Evolutionary conservation across 2,329 filamentous ascomycete species (phyloP), one percentile per base, ranked within the genome.

Genomic region (Thelonectria rubi): DNA sequence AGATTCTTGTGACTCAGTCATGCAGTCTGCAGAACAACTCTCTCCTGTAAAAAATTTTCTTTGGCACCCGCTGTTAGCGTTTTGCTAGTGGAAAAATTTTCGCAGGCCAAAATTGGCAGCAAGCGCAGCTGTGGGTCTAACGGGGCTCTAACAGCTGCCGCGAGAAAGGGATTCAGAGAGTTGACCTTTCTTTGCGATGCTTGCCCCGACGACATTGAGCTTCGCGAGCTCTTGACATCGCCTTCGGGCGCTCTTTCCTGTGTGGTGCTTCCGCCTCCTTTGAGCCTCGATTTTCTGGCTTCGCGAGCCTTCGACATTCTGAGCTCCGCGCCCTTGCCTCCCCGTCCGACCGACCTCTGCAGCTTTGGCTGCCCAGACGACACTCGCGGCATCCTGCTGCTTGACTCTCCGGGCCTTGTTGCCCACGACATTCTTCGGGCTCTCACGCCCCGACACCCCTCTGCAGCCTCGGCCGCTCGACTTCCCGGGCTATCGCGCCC

Each of bases 291-390:
- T 39, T 48, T 51, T 47, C 30, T 49, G 49, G 56, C 56, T 59
- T 60, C 57, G 50, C 57, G 57, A 60, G 57, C 57, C 45, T 43
- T 40, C 49, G 40, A 60, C 53, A 46, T 53, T 53, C 24, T 30
- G 54, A 52, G 45, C 61, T 32, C 37, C 30, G 57, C 48, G 48
- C 57, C 62, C 50, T 61, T 54, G 45, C 53, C 50, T 48, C 42
- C 55, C 55, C 58, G 20, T 53, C 26, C 57, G 61, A 63, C 61
- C 56, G 56, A 60, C 56, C 43, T 63, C 61, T 57, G 53, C 53
- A 59, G 60, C 60, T 49, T 48, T 32, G 47, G 47, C 60, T 59
- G 51, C 61, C 52, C 56, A 47, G 54, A 53, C 37, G 37, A 60
- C 46, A 42, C 34, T 39, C 15, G 50, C 43, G 50, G 50, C 50